A percentile compares a stretch with the other conserved stretches of the same genome.
phyloP scores from a whole-genome alignment of 148 eudicot genomes.

The Simmondsia chinensis region DNA sequence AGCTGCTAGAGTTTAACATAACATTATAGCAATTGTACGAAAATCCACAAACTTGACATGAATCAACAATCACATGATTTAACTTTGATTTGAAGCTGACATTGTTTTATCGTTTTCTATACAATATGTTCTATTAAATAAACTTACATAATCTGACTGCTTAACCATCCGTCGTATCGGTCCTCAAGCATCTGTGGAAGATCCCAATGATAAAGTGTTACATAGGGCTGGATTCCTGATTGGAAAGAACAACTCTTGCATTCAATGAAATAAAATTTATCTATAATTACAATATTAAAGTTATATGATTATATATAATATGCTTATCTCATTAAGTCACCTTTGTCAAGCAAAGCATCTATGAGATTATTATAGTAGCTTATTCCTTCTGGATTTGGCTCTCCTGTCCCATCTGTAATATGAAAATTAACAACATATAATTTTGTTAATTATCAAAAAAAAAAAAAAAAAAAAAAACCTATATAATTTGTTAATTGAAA shows the following conservation, averaged over 20 bases:
- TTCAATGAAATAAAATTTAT: no score
- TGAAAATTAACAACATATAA: neutral
- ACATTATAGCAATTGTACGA: no score
- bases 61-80: no score
- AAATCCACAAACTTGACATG: no score
- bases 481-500: no score
- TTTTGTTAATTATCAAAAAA: neutral
- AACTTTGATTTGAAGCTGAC: no score
- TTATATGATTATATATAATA: no score
- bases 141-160: slow-evolving; percentile 65
- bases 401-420: slow-evolving; percentile 80
- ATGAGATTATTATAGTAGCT: slow-evolving; percentile 75
- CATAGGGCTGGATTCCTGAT: slow-evolving; percentile 88
- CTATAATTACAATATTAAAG: no score
- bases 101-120: no score
- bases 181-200: slow-evolving; percentile 94
- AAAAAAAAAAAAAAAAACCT: neutral
- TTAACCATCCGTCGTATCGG: slow-evolving; percentile 72
- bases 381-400: slow-evolving; percentile 79
- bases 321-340: no score
- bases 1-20: no score
- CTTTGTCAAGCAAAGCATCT: slow-evolving; percentile 71
- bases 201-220: slow-evolving; percentile 94
- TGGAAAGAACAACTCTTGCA: slow-evolving; percentile 5
- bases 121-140: neutral